Evolutionary conservation across 108 stramenopile genomes (phyloP).

Genomic region (Schizochytrium sp.): DNA sequence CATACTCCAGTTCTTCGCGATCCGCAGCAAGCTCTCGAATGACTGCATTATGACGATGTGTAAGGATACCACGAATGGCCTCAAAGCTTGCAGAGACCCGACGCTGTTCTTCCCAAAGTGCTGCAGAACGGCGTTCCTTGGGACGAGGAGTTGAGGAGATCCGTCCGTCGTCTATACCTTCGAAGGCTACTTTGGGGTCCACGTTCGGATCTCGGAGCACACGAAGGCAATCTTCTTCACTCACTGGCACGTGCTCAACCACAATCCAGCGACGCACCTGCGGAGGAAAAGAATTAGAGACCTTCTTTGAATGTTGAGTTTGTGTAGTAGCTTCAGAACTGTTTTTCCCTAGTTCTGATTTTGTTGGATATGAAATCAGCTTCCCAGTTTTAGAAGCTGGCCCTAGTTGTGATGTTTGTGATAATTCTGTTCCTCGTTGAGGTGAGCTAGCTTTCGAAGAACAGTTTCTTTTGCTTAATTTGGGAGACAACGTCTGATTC

Average conservation of each 20-base stretch:
- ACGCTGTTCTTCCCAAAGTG: neutral
- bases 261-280: neutral
- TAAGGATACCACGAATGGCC: slow-evolving; percentile 2
- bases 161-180: neutral
- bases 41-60: neutral
- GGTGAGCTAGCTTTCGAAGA: too few species aligned
- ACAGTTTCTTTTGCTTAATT: too few species aligned
- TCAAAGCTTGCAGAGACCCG: slow-evolving; percentile 29
- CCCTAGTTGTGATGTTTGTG: too few species aligned
- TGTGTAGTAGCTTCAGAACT: too few species aligned
- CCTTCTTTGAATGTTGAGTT: too few species aligned
- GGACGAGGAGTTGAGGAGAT: neutral
- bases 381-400: too few species aligned
- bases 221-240: neutral
- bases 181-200: neutral
- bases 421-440: too few species aligned
- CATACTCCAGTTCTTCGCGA: slow-evolving; percentile 20
- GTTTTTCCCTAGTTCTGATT: too few species aligned
- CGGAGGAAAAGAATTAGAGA: neutral
- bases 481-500: too few species aligned
- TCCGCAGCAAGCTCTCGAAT: neutral
- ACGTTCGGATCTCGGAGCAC: neutral
- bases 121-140: neutral
- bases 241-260: neutral
- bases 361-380: too few species aligned